Base-by-base conservation (phyloP, 1,139 yeast species). In the Saccharomyces hybrid region DNA sequence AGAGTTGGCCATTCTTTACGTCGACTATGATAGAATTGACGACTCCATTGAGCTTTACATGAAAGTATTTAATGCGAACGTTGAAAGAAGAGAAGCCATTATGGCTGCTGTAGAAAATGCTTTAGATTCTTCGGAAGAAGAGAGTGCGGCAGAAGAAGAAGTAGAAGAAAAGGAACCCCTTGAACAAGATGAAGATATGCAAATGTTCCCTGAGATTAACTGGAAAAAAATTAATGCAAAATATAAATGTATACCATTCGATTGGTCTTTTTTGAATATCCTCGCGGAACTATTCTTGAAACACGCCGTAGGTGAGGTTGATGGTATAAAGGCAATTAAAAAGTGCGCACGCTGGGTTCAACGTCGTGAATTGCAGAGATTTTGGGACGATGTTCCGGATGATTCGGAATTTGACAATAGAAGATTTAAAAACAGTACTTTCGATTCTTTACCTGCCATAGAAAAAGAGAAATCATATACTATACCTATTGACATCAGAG, bases 231-330 rank as follows among this genome's bases (percentile, higher is more conserved):
- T 59, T 38, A 57, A 63, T 64, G 68, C 58, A 55, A 68, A 67
- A 50, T 61, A 62, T 52, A 63, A 59, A 42, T 67, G 72, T 55
- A 73, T 75, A 59, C 82, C 62, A 48, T 91, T 93, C 69, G 89
- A 84, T 48, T 91, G 96, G 95, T 86, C 96, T 0, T 93, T 89
- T 61, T 75, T 93, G 52, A 91, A 93, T 66, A 88, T 89, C 57
- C 73, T 93, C 51, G 79, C 88, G 8, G 98, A 93, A 65, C 73
- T 93, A 41, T 87, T 86, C 65, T 77, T 84, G 38, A 82, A 83
- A 54, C 85, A 84, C 57, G 80, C 80, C 48, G 59, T 56, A 2
- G 63, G 61, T 27, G 82, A 84, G 78, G 64, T 70, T 5, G 74
- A 80, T 14, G 95, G 93, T 1, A 78, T 90, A 23, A 78, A 77